phyloP scores from a whole-genome alignment of 2,329 filamentous ascomycete species.

The Penicillium sclerotigenum region DNA sequence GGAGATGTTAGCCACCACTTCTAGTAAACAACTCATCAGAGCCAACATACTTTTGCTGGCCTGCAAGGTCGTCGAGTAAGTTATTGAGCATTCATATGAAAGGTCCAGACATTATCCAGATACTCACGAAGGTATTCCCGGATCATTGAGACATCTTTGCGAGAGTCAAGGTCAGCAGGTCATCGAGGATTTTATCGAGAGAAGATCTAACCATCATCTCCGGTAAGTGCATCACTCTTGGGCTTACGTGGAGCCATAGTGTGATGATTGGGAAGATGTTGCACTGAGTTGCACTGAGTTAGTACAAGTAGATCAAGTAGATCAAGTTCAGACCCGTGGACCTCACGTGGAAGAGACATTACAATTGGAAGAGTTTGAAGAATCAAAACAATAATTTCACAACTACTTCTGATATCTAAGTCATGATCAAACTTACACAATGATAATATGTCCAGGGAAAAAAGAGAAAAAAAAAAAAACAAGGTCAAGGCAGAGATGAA shows the following conservation, averaged over 20 bases:
- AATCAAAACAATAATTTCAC: constrained; percentile 8
- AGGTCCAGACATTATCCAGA: neutral
- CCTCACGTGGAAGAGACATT: constrained; percentile 5
- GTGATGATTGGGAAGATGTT: neutral
- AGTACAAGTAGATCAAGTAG: neutral
- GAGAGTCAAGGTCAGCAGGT: constrained; percentile 4
- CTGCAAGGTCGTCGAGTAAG: constrained; percentile 27
- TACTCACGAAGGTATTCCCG: constrained; percentile 51
- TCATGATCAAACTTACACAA: constrained; percentile 3
- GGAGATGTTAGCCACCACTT: constrained; percentile 8
- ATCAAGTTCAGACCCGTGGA: neutral
- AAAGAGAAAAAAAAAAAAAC: neutral
- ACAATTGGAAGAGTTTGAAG: neutral
- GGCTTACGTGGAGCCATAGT: constrained; percentile 42
- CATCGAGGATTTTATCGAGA: neutral
- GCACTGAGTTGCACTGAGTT: neutral
- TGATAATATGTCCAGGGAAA: constrained; percentile 22
- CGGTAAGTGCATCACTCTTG: constrained; percentile 32
- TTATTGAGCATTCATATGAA: neutral
- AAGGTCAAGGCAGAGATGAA: constrained; percentile 13
- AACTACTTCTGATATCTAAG: constrained; percentile 17
- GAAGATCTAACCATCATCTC: constrained; percentile 32
- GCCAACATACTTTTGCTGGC: constrained; percentile 47
- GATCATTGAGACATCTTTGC: constrained; percentile 41
- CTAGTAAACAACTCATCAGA: neutral